These are phyloP conservation scores for Microdochium paspali DNA, from an alignment of 2,329 filamentous ascomycete genomes.

Conservation along the genomic window DNA sequence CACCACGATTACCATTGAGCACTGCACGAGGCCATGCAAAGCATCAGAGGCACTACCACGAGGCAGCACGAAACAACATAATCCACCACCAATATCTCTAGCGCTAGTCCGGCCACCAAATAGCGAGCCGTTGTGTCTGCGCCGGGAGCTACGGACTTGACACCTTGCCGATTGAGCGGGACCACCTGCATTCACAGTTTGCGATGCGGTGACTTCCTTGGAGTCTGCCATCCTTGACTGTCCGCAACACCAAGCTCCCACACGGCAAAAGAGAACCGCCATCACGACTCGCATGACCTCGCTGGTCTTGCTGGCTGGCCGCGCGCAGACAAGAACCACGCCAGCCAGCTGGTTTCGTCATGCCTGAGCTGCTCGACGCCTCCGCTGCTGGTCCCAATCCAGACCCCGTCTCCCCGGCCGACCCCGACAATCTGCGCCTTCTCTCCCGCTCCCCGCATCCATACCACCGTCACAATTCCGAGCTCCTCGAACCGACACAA, in stretches of 20 bases:
- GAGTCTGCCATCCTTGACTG: not conserved
- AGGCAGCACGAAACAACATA: too few relatives aligned
- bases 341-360: not conserved
- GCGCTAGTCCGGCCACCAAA: too few relatives aligned
- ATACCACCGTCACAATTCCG: constrained; percentile 50
- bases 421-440: constrained; percentile 31
- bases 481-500: constrained; percentile 43
- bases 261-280: not conserved
- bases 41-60: too few relatives aligned
- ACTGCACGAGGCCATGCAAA: too few relatives aligned
- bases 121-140: too few relatives aligned
- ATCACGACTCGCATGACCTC: not conserved
- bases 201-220: too few relatives aligned
- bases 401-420: constrained; percentile 15
- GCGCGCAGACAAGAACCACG: not conserved
- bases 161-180: too few relatives aligned
- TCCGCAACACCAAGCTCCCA: too few relatives aligned
- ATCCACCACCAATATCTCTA: too few relatives aligned
- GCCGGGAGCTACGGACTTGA: too few relatives aligned
- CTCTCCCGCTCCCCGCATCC: constrained; percentile 58
- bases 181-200: too few relatives aligned
- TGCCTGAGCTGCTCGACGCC: constrained; percentile 4
- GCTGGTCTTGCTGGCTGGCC: not conserved
- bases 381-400: constrained; percentile 15
- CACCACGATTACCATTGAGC: too few relatives aligned